These are phyloP conservation scores for sweet orange (Citrus sinensis) DNA, from an alignment of 345 rosid species.

Conservation along the genomic window DNA sequence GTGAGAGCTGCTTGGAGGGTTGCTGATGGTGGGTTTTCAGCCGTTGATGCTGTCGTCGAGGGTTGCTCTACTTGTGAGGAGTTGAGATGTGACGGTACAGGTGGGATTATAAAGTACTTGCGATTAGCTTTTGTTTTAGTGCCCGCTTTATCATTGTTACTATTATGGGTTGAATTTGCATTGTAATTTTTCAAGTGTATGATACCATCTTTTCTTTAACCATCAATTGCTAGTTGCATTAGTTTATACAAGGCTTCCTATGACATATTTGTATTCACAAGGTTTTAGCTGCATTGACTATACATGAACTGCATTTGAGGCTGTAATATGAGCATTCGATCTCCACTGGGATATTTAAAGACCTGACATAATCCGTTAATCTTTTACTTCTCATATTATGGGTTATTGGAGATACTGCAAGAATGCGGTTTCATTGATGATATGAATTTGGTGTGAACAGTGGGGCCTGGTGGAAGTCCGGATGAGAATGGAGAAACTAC, in stretches of 20 bases:
- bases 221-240: neutral
- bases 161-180: neutral
- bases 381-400: neutral
- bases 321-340: neutral
- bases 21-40: constrained; percentile 57
- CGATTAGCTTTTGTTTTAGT: neutral
- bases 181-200: neutral
- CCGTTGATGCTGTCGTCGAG: constrained; percentile 85
- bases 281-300: neutral
- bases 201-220: neutral
- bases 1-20: constrained; percentile 85
- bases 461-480: constrained; percentile 98
- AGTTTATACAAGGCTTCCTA: neutral
- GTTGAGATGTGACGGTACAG: constrained; percentile 91
- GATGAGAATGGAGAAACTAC: constrained; percentile 94
- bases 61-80: constrained; percentile 94
- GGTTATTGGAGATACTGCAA: constrained; percentile 6
- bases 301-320: neutral
- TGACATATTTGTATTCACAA: neutral
- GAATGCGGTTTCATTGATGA: neutral
- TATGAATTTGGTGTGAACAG: constrained; percentile 38
- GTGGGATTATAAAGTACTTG: constrained; percentile 22
- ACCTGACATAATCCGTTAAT: neutral
- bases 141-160: neutral
- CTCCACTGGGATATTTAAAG: neutral